Evolutionary conservation across 768 basidiomycete genomes (phyloP).

Genomic region (Amanita thiersii): DNA sequence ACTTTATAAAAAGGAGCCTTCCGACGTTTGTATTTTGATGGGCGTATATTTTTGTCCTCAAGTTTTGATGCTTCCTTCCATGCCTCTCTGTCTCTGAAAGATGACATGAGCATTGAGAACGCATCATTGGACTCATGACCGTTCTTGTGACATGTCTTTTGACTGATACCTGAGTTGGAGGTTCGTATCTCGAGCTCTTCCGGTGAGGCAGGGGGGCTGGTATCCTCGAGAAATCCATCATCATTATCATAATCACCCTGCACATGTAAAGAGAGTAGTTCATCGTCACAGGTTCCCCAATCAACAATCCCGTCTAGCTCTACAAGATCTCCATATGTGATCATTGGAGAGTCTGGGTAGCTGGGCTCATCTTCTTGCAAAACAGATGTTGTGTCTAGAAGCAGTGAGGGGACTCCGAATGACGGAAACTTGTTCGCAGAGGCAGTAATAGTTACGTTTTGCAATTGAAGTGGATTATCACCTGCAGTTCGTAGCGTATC

Average conservation of each 20-base stretch:
- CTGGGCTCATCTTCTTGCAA: neutral
- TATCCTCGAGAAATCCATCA: slow-evolving; percentile 13
- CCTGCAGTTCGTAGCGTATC: too few species aligned
- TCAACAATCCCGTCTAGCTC: slow-evolving; percentile 32
- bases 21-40: slow-evolving; percentile 44
- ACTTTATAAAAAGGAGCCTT: slow-evolving; percentile 95
- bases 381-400: slow-evolving; percentile 7
- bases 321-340: slow-evolving; percentile 15
- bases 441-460: too few species aligned
- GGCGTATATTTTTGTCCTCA: slow-evolving; percentile 39
- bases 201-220: too few species aligned
- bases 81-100: slow-evolving; percentile 66
- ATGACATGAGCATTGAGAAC: slow-evolving; percentile 89
- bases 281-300: slow-evolving; percentile 75
- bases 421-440: slow-evolving; percentile 8
- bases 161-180: too few species aligned
- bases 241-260: slow-evolving; percentile 18
- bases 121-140: slow-evolving; percentile 20
- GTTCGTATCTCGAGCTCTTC: too few species aligned
- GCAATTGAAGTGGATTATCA: too few species aligned
- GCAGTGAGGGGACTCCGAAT: slow-evolving; percentile 14
- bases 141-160: too few species aligned
- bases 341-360: slow-evolving; percentile 1
- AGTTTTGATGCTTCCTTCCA: slow-evolving; percentile 74
- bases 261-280: slow-evolving; percentile 15